Evolutionary conservation across 345 rosid species (phyloP), one percentile per base, ranked within the genome.

Genomic region (Camelina hispida): DNA sequence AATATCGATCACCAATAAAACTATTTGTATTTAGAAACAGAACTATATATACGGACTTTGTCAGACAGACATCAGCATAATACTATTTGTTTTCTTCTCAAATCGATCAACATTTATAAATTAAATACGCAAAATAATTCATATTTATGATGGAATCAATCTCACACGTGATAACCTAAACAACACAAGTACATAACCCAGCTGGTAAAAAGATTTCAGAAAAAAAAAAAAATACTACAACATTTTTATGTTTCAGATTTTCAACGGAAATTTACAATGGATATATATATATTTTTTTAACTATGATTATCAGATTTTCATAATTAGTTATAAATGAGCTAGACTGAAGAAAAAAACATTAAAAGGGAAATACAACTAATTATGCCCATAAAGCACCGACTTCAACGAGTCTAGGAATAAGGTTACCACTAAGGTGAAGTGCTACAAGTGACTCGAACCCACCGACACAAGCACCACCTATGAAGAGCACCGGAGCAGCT

Each of bases 401-500:
- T 68, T 87, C 88, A 20, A 87, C 93, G 35, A 94, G 98, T 82
- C 79, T 88, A 9, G 97, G 96, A 46, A 94, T 84, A 61, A 94
- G 98, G 71, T 82, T 82, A 78, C 91, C 91, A 77, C 95, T 84
- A 63, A 94, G 93, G 76, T 94, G 98, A 70, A 94, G 95, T 9
- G 86, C 97, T 47, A 94, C 85, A 71, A 94, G 96, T 30, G 97
- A 91, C 68, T 91, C 97, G 23, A 94, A 89, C 16, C 98, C 97
- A 10, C 98, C 98, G 71, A 94, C 81, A 69, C 87, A 84, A 40
- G 75, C 51, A 61, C 98, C 95, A n/a, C 97, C 97, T 48, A 94
- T 90, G 83, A 91, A 91, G 14, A 89, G 85, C 15, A 88, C 74
- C 1, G 98, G 97, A 10, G 78, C 40, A 1, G 73, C 69, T 51